Conservation (phyloP, 192 early-diverging fungal genomes). For the Coemansia sp. region DNA sequence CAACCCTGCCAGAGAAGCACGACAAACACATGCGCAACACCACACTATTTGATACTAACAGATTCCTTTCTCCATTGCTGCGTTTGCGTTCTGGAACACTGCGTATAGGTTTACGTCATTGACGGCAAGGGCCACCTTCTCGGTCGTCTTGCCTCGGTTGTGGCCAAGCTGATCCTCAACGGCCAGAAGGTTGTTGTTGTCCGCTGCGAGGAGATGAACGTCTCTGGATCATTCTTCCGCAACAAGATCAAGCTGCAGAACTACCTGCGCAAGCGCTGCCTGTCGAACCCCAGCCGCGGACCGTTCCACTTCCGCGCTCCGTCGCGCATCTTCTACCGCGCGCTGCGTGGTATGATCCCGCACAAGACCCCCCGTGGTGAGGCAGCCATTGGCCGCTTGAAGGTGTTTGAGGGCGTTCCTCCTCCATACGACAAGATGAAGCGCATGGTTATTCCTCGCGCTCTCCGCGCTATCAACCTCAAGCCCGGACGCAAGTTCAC, state of each 20-base stretch:
- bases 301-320: constrained; percentile 99
- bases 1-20: neutral
- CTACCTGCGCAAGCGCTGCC: constrained; percentile 97
- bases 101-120: constrained; percentile 89
- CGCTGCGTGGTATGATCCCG: constrained; percentile 98
- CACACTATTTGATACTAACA: no score
- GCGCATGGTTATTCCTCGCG: constrained; percentile 96
- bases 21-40: no score
- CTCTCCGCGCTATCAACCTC: constrained; percentile 95
- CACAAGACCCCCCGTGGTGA: constrained; percentile 99
- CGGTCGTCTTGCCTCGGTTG: constrained; percentile 95
- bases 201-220: constrained; percentile 98
- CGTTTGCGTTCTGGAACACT: neutral
- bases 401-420: constrained; percentile 99
- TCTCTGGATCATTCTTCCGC: constrained; percentile 97
- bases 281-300: constrained; percentile 96
- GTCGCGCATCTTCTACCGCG: constrained; percentile 95
- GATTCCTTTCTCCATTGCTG: neutral
- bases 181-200: constrained; percentile 98
- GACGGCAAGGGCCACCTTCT: constrained; percentile 99
- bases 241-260: constrained; percentile 98
- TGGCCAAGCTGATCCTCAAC: constrained; percentile 97
- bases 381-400: constrained; percentile 94
- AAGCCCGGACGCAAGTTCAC: constrained; percentile 98
- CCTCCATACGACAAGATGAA: constrained; percentile 96